Evolutionary conservation across 2,329 filamentous ascomycete genomes (phyloP), one percentile per base, ranked within the genome.

Genomic region (Aureobasidium sp.): DNA sequence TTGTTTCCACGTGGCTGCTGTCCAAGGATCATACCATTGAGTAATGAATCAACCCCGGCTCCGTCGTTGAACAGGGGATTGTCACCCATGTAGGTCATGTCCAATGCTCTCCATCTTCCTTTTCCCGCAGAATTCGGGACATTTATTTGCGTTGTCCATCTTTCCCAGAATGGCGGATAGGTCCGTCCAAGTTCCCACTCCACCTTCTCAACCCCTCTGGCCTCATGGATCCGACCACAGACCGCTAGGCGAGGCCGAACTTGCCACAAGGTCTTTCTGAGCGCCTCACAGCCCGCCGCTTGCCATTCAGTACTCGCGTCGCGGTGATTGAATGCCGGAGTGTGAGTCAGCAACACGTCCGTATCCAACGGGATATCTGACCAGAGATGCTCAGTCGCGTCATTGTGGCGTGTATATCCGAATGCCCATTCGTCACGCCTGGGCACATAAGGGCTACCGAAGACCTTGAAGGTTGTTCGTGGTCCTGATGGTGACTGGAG

Each of bases 171-270:
- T 34, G 12, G 36, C 47, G 48, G 22, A 44, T 17, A 36, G 7
- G 27, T n/a, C 22, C 27, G 20, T 45, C 36, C 20, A 49, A 20
- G 39, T 15, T 44, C 78, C 88, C 88, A 91, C 25, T 71, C 73
- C 36, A 91, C 79, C 29, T 83, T 76, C 68, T 87, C 79, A 11
- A 79, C 84, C 14, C 88, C 88, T 66, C 88, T 77, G 4, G 80
- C 85, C 64, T 85, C 82, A 71, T 91, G 88, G 34, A 90, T 82
- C 72, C 91, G 89, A 0, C 89, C 88, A 68, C 86, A 91, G 20
- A 91, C 78, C 22, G 84, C 83, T 53, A 91, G 75, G 60, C 78
- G 76, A 5, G 89, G 88, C 42, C 85, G 78, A 3, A 88, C 80
- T 6, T 81, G 75, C 79, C 81, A 83, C 27, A 91, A 74, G 0